These are phyloP conservation scores for Scheffersomyces ergatensis DNA, from an alignment of 805 yeast species.

Conservation along the genomic window DNA sequence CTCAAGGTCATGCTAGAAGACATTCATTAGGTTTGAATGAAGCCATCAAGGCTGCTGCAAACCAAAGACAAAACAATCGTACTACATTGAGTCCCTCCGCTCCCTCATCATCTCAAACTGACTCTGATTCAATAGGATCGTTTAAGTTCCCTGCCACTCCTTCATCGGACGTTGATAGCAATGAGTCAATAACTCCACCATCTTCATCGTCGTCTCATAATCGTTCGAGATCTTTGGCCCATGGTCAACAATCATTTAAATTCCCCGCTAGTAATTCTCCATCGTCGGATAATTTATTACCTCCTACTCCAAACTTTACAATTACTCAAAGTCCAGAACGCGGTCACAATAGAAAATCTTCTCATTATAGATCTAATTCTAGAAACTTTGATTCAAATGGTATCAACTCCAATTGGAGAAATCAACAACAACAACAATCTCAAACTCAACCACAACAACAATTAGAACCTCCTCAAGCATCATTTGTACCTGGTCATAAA, in stretches of 20 bases:
- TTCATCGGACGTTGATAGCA: slow-evolving; percentile 14
- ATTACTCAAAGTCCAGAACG: slow-evolving; percentile 39
- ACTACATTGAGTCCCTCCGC: slow-evolving; percentile 31
- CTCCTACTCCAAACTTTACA: slow-evolving; percentile 54
- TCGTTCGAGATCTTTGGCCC: slow-evolving; percentile 39
- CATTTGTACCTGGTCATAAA: slow-evolving; percentile 77
- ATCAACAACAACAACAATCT: slow-evolving; percentile 38
- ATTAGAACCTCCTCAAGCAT: slow-evolving; percentile 26
- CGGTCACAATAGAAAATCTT: slow-evolving; percentile 37
- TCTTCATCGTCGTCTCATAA: slow-evolving; percentile 21
- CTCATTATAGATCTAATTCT: slow-evolving; percentile 38
- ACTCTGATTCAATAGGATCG: slow-evolving; percentile 18
- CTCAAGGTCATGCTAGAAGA: slow-evolving; percentile 79
- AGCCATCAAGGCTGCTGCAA: slow-evolving; percentile 96
- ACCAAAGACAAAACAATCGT: slow-evolving; percentile 55
- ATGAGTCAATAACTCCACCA: slow-evolving; percentile 9
- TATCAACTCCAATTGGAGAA: slow-evolving; percentile 66
- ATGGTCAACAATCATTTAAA: slow-evolving; percentile 50
- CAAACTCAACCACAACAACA: slow-evolving; percentile 6
- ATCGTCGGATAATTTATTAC: slow-evolving; percentile 27
- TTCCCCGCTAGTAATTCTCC: slow-evolving; percentile 51
- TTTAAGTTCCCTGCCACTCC: slow-evolving; percentile 59
- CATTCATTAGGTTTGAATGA: slow-evolving; percentile 90
- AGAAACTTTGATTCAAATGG: slow-evolving; percentile 37
- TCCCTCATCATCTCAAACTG: slow-evolving; percentile 8